Base-by-base conservation (phyloP, 2,329 filamentous ascomycete genomes). In the Camillea tinctor region DNA sequence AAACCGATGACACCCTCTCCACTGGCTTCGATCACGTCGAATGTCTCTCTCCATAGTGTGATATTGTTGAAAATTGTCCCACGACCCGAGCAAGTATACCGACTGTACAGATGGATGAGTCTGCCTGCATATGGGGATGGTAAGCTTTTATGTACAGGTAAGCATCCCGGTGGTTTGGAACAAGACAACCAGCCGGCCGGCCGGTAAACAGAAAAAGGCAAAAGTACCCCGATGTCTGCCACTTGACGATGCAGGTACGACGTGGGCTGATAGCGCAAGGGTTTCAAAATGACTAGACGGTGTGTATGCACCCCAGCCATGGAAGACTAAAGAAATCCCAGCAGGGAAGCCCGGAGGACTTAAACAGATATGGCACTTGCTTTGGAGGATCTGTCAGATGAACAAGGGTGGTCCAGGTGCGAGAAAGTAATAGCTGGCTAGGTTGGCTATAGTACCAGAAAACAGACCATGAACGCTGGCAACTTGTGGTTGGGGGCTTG, bases 1-100 rank as follows among this genome's bases (percentile, higher is more conserved):
- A 76, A 97, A 97, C 44, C 86, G 86, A 78, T 95, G 91, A 74
- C 92, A 96, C 50, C 93, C 94, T 71, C 88, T 88, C 93, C 93
- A 97, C 74, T 92, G 87, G 64, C 88, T 87, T 60, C 81, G 82
- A 66, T 91, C 90, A 68, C 90, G 87, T 72, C 90, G 87, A 64
- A 78, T 79, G 77, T 98, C 94, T 68, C 88, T 86, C 73, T 94
- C 87, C 88, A 98, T 93, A 52, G 80, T 80, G 80, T 97, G 94
- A 54, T 86, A 80, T 71, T 84, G 87, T 62, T 83, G 81, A 77
- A 97, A 97, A 79, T 97, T 97, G 79, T 97, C 93, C 94, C 94
- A 98, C 64, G 93, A 97, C 64, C 94, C 94, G 68, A 95, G 82
- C 52, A 97, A 83, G 71, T 91, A 87, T 66, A 97, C 91, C 51